These are phyloP conservation scores for Saturnispora mendoncae DNA, from an alignment of 805 yeast species.

Conservation along the genomic window DNA sequence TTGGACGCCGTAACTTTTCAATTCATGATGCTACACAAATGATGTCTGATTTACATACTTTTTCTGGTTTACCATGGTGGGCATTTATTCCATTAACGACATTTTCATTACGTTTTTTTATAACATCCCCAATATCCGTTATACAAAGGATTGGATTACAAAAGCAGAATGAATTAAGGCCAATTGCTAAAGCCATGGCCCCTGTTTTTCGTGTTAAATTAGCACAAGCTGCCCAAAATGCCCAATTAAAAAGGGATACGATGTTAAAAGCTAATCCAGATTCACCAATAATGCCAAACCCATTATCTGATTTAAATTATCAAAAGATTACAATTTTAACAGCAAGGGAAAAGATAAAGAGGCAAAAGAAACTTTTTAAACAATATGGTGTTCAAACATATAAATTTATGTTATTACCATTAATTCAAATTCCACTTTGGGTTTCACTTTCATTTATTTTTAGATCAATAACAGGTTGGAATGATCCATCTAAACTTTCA, in stretches of 20 bases:
- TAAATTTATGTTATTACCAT: slow-evolving; percentile 70
- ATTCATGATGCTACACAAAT: slow-evolving; percentile 23
- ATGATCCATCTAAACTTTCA: slow-evolving; percentile 21
- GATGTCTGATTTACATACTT: slow-evolving; percentile 41
- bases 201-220: slow-evolving; percentile 60
- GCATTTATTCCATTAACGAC: slow-evolving; percentile 69
- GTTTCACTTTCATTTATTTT: slow-evolving; percentile 66
- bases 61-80: slow-evolving; percentile 76
- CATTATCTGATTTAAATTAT: slow-evolving; percentile 42
- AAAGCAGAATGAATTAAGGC: slow-evolving; percentile 63
- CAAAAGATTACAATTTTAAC: slow-evolving; percentile 73
- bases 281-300: slow-evolving; percentile 21
- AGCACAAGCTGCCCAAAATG: slow-evolving; percentile 37
- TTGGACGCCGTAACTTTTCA: not conserved
- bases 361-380: slow-evolving; percentile 65
- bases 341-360: slow-evolving; percentile 65
- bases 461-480: slow-evolving; percentile 68
- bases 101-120: slow-evolving; percentile 47
- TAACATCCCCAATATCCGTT: slow-evolving; percentile 75
- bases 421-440: slow-evolving; percentile 85
- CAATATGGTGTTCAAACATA: slow-evolving; percentile 64
- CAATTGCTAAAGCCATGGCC: slow-evolving; percentile 62
- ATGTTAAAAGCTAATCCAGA: slow-evolving; percentile 14
- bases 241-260: slow-evolving; percentile 21
- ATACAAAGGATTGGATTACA: slow-evolving; percentile 59